Evolutionary conservation across 257 asterid species (phyloP).

Genomic region (Fraxinus cuspidata): DNA sequence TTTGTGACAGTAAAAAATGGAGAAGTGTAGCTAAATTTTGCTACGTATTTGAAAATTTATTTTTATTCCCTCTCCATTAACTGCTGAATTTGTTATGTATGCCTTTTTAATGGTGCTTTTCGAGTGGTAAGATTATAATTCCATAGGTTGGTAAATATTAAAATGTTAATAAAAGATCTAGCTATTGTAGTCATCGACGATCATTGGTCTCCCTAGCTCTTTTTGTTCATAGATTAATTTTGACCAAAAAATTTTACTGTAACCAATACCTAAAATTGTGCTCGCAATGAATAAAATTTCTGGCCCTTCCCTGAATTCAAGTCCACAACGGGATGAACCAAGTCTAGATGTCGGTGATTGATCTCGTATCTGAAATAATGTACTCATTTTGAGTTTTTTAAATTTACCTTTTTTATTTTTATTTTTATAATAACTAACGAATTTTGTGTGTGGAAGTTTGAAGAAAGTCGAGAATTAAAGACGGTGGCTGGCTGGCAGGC

Average conservation of each 20-base stretch:
- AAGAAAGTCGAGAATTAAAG: not conserved
- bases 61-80: not conserved
- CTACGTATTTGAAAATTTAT: not conserved
- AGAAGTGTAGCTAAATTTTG: not conserved
- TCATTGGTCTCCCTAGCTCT: too few relatives aligned
- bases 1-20: not conserved
- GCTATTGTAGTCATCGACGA: too few relatives aligned
- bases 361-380: too few relatives aligned
- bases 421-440: not conserved
- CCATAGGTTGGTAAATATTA: conserved; percentile 6
- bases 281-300: too few relatives aligned
- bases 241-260: too few relatives aligned
- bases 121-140: not conserved
- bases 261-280: too few relatives aligned
- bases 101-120: not conserved
- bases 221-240: too few relatives aligned
- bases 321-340: too few relatives aligned
- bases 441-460: not conserved
- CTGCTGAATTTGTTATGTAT: not conserved
- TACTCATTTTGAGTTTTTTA: too few relatives aligned
- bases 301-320: too few relatives aligned
- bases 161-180: not conserved
- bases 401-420: too few relatives aligned
- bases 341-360: too few relatives aligned
- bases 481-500: not conserved